These are phyloP conservation scores for Ceriops zippeliana DNA, from an alignment of 345 rosid species.

Conservation along the genomic window DNA sequence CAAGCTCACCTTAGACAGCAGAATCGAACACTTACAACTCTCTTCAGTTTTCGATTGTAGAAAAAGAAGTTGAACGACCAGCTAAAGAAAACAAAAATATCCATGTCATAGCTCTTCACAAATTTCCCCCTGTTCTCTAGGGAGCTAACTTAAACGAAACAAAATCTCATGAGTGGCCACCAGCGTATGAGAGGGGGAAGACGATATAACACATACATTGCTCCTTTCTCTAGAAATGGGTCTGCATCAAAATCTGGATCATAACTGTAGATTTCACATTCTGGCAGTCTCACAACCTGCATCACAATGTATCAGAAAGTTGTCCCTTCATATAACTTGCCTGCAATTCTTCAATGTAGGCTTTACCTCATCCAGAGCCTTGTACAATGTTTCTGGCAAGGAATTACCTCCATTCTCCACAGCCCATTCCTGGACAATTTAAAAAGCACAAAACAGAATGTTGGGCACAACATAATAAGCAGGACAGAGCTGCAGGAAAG, in stretches of 20 bases:
- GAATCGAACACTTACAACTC: conserved; percentile 76
- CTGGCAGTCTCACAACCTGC: conserved; percentile 85
- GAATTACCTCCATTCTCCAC: conserved; percentile 67
- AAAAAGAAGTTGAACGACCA: conserved; percentile 96
- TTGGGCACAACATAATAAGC: background rate
- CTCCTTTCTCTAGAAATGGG: conserved; percentile 78
- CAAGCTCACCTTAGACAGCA: conserved; percentile 68
- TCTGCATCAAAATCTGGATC: conserved; percentile 77
- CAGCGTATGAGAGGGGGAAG: background rate
- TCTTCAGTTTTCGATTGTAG: conserved; percentile 87
- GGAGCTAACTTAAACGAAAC: background rate
- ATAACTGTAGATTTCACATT: conserved; percentile 88
- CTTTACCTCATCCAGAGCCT: conserved; percentile 93
- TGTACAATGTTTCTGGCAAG: conserved; percentile 64
- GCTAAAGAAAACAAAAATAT: conserved; percentile 35
- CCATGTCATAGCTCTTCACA: conserved; percentile 1
- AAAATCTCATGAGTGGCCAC: background rate
- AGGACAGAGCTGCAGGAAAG: background rate
- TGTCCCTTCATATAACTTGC: conserved; percentile 10
- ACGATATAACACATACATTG: conserved; percentile 47
- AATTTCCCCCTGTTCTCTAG: background rate
- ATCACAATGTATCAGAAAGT: conserved; percentile 18
- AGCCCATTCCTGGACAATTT: conserved; percentile 59
- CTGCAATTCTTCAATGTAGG: conserved; percentile 10
- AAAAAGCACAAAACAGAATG: conserved; percentile 5